These are phyloP conservation scores for Gigaspora rosea DNA, from an alignment of 192 early-diverging fungal genomes.

Conservation along the genomic window DNA sequence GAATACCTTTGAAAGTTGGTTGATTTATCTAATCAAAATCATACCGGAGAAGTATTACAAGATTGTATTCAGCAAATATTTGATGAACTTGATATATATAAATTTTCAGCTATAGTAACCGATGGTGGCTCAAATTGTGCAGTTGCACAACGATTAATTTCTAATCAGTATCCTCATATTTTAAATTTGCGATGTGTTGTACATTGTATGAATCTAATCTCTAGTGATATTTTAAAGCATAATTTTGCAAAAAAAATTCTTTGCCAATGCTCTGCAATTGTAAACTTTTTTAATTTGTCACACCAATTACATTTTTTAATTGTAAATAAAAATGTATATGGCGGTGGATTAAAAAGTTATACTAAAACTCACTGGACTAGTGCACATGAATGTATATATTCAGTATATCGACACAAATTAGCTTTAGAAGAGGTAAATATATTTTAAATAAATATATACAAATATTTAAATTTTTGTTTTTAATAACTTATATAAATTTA, in stretches of 20 bases:
- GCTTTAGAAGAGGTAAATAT: not conserved
- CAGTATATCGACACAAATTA: not conserved
- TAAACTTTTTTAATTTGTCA: not conserved
- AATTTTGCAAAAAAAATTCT: not conserved
- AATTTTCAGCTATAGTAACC: not conserved
- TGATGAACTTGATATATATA: not conserved
- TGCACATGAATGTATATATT: not conserved
- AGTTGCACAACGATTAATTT: not conserved
- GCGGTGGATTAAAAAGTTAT: not conserved
- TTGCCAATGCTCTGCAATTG: not conserved
- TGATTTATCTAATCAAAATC: not conserved
- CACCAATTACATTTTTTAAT: not conserved
- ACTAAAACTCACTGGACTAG: not conserved
- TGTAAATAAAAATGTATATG: not conserved
- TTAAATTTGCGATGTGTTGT: not conserved
- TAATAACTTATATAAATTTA: not conserved
- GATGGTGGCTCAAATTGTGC: not conserved
- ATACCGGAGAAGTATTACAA: not conserved
- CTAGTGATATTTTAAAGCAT: constrained; percentile 11
- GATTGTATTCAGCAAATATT: not conserved
- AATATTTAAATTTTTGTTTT: not conserved
- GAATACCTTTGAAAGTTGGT: not conserved
- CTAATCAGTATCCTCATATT: not conserved
- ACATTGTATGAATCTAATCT: too few species aligned
- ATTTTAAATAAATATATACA: not conserved